Percentiles rank a stretch among this genome's conserved stretches.
phyloP scores from a whole-genome alignment of 2,329 filamentous ascomycete genomes.

The Fusarium temperatum region DNA sequence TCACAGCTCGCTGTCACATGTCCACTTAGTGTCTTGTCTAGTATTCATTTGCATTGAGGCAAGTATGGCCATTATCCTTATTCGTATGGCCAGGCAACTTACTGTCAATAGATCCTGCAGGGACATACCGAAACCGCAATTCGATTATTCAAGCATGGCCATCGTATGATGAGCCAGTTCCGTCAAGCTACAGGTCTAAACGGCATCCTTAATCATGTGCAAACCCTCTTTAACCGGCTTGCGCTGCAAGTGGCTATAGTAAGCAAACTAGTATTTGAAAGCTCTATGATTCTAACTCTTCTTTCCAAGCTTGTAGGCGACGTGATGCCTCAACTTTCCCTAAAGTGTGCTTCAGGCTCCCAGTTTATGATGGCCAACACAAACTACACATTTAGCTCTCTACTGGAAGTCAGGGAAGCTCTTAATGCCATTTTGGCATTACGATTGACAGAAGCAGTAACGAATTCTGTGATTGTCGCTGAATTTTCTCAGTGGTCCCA shows the following conservation, averaged over 20 bases:
- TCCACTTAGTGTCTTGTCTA: background rate
- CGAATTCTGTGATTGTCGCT: accelerated
- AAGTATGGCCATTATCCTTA: accelerated
- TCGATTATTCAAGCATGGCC: background rate
- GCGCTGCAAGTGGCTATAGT: background rate
- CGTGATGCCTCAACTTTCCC: accelerated
- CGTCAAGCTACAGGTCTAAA: background rate
- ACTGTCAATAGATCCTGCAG: background rate
- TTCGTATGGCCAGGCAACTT: accelerated
- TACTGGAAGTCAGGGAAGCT: background rate
- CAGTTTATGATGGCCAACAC: background rate
- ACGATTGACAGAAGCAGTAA: background rate
- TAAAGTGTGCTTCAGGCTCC: accelerated
- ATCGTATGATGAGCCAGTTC: background rate
- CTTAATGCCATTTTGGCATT: background rate
- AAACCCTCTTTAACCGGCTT: background rate
- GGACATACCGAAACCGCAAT: background rate
- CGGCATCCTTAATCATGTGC: background rate
- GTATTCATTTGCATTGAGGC: background rate
- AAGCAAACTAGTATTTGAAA: background rate
- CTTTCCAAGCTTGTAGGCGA: accelerated
- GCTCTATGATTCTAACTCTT: background rate
- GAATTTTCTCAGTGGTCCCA: background rate
- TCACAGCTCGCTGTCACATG: background rate
- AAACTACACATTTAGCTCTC: background rate